Evolutionary conservation across 192 early-diverging fungal species (phyloP), one percentile per base, ranked within the genome.

Genomic region (Umbelopsis vinacea): DNA sequence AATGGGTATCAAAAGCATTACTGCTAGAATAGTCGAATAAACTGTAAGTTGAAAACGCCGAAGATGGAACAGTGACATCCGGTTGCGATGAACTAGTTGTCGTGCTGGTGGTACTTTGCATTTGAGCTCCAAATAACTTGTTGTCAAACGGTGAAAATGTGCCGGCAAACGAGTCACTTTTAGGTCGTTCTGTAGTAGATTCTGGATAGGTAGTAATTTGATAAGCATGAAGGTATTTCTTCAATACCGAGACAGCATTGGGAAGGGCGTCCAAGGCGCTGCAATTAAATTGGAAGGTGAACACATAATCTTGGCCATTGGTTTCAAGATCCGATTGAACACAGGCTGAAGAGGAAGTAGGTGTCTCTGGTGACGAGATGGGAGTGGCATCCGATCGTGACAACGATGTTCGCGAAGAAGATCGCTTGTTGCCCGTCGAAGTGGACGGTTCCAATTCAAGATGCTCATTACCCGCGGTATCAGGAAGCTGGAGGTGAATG

Each of bases 91-190:
- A 23, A 63, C 12, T 57, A 14, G 26, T 23, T 2, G 43, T 46
- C 22, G 55, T 43, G 40, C 45, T 55, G 33, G 15, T 46, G 19
- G 40, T 57, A 53, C 40, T 55, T 46, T 53, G 38, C 4, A 38
- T 1, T 17, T 46, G 57, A 60, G 82, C 81, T 47, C 84, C 82
- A 21, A 89, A 37, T 1, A 86, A 72, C 57, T 85, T 88, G 69
- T 77, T 83, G 70, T 84, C 87, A 71, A 91, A 87, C 47, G 88
- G 86, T 46, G 85, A 79, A 69, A 90, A 88, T 10, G 88, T 77
- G 55, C 89, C 91, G 73, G 43, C 80, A 81, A 63, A 81, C 3
- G 71, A 88, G 52, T 70, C 76, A 14, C 57, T 72, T 52, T 76
- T 85, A 66, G 52, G 81, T 84, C 72, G 55, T 46, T 52, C 82